Percentiles rank a stretch among this genome's conserved stretches.
These are phyloP conservation scores for Ophiostoma tasmaniense DNA, from an alignment of 2,329 filamentous ascomycete genomes.

Conservation along the genomic window DNA sequence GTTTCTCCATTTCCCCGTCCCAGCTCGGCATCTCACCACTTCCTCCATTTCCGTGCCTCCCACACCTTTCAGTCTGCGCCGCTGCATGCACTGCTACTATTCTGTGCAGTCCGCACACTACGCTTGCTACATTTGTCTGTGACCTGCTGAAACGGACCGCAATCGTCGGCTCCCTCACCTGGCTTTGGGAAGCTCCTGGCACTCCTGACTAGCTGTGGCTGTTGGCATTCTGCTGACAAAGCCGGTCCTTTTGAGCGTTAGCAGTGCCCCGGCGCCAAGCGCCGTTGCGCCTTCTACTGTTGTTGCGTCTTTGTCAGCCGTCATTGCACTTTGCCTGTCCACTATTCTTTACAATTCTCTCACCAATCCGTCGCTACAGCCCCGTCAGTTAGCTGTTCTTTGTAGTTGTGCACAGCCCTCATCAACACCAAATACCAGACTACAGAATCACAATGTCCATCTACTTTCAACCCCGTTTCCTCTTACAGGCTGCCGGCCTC, in stretches of 20 bases:
- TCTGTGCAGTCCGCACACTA: no score
- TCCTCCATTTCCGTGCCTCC: neutral
- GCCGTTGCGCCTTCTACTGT: neutral
- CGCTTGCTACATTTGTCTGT: neutral
- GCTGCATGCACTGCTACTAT: neutral
- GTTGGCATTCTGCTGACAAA: no score
- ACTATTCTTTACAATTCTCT: no score
- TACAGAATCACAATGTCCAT: neutral
- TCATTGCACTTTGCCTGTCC: neutral
- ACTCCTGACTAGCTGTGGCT: no score
- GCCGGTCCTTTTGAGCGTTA: neutral
- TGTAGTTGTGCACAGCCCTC: neutral
- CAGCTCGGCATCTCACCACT: neutral
- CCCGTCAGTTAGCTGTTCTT: no score
- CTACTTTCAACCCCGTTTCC: neutral
- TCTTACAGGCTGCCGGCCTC: slow-evolving; percentile 17
- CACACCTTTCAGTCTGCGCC: neutral
- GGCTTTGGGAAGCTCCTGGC: no score
- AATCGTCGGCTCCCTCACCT: neutral
- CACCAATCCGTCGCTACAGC: no score
- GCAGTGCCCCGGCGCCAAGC: slow-evolving; percentile 5
- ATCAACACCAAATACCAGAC: neutral
- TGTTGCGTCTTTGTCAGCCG: neutral
- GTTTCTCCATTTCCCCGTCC: neutral
- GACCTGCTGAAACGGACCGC: neutral